Evolutionary conservation across 495 filamentous ascomycete genomes (phyloP), one percentile per base, ranked within the genome.

Genomic region (Penicillium lagena): DNA sequence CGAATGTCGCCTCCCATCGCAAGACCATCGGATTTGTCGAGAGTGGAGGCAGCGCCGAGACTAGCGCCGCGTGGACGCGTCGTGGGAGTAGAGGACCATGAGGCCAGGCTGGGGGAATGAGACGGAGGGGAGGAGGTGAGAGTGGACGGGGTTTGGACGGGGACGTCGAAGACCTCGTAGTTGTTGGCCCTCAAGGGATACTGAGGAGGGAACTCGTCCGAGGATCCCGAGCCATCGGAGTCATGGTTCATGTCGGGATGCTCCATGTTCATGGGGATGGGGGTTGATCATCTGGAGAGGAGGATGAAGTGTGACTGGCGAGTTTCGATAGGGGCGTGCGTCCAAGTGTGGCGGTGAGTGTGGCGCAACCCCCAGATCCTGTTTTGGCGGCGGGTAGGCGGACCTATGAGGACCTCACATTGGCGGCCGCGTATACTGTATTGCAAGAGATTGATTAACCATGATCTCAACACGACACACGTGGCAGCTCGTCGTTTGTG

Each of bases 141-240:
- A 51, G 70, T 66, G 27, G 72, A 56, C 31, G 72, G 63, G 15
- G 67, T 59, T 42, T 62, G 67, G 41, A 64, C 54, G 32, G 67
- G 62, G 39, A 46, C 43, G 29, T 74, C 68, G 44, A 62, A 61
- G 40, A 50, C 46, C 35, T 72, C 64, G 22, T 66, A 63, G 42
- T 66, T 66, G 40, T 51, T 70, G 49, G 55, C 63, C 60, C 48
- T 68, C 61, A 64, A 32, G 33, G 76, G 73, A 40, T 72, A 66
- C 33, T 75, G 61, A 15, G 62, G 56, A 31, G 63, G 50, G 47
- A 63, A 77, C 34, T 85, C 82, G 46, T 78, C 78, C 14, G 82
- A 85, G 6, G 79, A 81, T 33, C 69, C 76, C 29, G 81, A 83
- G 46, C 72, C 79, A 33, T 80, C 82, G 17, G 81, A 85, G 56